Evolutionary conservation across 148 eudicot genomes (phyloP), one percentile per base, ranked within the genome.

Genomic region (Diospyros kaki): DNA sequence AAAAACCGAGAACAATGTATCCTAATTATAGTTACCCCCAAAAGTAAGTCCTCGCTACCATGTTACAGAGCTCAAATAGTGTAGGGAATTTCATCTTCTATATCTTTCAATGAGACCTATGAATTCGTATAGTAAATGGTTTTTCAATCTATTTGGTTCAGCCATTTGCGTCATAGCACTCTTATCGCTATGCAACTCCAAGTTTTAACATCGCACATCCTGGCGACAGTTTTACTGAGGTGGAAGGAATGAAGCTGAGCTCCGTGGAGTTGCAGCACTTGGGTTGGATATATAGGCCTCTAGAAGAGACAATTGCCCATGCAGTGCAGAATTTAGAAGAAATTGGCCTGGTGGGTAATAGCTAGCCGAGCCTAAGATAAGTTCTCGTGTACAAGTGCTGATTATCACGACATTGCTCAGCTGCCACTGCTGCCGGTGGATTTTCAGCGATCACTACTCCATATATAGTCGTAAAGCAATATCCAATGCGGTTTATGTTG

Each of bases 11-110:
- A 77, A 77, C 14, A 48, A 17, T 45, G 3, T 82, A 73, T 71
- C 87, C 90, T 0, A 68, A 75, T 73, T 80, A 82, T 61, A 80
- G 82, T 41, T 87, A 84, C 76, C 89, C 89, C 12, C 80, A 75
- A 73, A 74, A 78, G 87, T 87, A 67, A 74, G 79, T 77, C 60
- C 45, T 71, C 62, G 6, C 55, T 51, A 18, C 5, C 39, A 43
- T 66, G 1, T 59, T 42, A 28, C 65, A n/a, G 45, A 43, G 43
- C 45, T 39, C 53, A 74, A 52, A n/a, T 64, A 1, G 40, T 61
- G 28, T 17, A 42, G 6, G 1, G 44, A 41, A 11, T 61, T 39
- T 51, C 48, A 38, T 28, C 15, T 46, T 2, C 61, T 42, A 13
- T 17, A 15, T 18, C 2, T 1, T 18, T 2, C 12, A 5, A 58